Base-by-base conservation (phyloP, 768 basidiomycete species). In the Lactifluus piperatus region DNA sequence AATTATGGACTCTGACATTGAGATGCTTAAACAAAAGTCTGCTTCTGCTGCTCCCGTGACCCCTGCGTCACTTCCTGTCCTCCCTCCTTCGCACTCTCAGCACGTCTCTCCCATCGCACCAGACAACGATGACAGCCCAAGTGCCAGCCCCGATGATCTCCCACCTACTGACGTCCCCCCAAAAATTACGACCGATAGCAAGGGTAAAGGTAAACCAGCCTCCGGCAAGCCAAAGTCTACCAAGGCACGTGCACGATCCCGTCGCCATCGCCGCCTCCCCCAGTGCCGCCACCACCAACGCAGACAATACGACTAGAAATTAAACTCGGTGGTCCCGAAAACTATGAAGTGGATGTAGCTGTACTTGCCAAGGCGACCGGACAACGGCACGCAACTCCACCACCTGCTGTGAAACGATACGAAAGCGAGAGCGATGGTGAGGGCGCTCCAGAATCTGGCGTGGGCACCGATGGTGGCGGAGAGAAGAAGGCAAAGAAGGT, bases 321-420 rank as follows among this genome's bases (percentile, higher is more conserved):
- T 66, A 70, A 49, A 9, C 79, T 91, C 3, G 88, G 86, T 4
- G 88, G 88, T 0, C 86, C 85, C 1, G 77, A 80, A 1, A 83
- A 85, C 64, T 91, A 90, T 69, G 85, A 86, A 57, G 82, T 90
- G 47, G 82, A 90, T 65, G 79, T 90, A 58, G 65, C 78, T 7
- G 64, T 70, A 22, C 72, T 81, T 32, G 78, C 86, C 29, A 82
- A 83, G 63, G 79, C 76, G 9, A 81, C 83, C 1, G 87, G 87
- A 7, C 88, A 88, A 70, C 75, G 84, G 14, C 75, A 76, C 1
- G 73, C 79, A 1, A 85, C 85, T 0, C 86, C 85, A 3, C 71
- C 74, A 0, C 74, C 72, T 26, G 73, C 73, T 5, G 49, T 64
- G 49, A 70, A 68, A 63, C 51, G 56, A 36, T 46, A 77, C 29